Percentiles rank a stretch among this genome's conserved stretches.
phyloP scores from a whole-genome alignment of 140 eudicot genomes.

The Oenanthe javanica region DNA sequence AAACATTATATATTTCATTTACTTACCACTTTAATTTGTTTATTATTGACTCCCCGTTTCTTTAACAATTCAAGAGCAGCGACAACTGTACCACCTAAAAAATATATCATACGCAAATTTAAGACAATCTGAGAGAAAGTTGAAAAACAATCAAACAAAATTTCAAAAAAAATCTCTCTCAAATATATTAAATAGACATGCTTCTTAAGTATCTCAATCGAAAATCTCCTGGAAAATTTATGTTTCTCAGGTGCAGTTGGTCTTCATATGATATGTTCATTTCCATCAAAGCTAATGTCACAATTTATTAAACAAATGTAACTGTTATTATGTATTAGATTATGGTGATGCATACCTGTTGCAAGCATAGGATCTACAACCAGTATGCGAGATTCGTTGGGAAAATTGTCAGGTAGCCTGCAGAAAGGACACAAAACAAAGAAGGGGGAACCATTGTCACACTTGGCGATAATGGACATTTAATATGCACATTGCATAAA shows the following conservation, averaged over 20 bases:
- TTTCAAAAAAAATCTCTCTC: no score
- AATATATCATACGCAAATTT: neutral
- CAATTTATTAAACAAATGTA: neutral
- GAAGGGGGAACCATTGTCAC: neutral
- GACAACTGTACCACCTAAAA: slow-evolving; percentile 76
- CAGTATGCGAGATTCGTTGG: slow-evolving; percentile 73
- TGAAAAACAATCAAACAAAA: neutral
- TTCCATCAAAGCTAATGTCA: neutral
- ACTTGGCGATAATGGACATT: slow-evolving; percentile 1
- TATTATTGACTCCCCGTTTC: slow-evolving; percentile 71
- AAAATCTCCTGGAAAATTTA: neutral
- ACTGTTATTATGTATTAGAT: neutral
- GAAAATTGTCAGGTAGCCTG: slow-evolving; percentile 81
- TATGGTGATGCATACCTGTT: slow-evolving; percentile 48
- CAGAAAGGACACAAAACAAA: slow-evolving; percentile 15
- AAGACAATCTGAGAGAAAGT: neutral
- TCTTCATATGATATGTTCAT: neutral
- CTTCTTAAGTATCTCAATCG: neutral
- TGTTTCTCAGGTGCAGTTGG: neutral
- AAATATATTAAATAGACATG: neutral
- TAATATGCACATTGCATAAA: neutral
- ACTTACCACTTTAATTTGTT: slow-evolving; percentile 84
- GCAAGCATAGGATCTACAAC: slow-evolving; percentile 98
- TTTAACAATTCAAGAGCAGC: slow-evolving; percentile 67
- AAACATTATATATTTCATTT: neutral